Evolutionary conservation across 2,329 filamentous ascomycete genomes (phyloP).

Genomic region (Coniochaeta prunicola): DNA sequence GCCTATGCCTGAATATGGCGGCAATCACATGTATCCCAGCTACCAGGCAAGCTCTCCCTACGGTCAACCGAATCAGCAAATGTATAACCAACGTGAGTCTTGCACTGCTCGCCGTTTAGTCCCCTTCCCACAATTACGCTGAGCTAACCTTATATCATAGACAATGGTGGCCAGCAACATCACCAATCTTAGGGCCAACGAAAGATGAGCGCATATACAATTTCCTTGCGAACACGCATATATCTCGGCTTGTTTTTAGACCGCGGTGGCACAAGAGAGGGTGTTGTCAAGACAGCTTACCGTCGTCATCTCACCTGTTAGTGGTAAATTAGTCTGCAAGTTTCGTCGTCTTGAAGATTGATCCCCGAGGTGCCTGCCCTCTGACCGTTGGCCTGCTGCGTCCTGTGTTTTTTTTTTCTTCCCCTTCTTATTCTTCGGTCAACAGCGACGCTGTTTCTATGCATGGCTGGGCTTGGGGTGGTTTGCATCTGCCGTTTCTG

Average conservation of each 20-base stretch:
- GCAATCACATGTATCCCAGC: slow-evolving; percentile 46
- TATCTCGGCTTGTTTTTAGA: neutral
- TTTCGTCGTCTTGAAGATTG: neutral
- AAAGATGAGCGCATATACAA: neutral
- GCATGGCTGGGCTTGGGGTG: neutral
- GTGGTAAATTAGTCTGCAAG: neutral
- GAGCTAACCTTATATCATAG: slow-evolving; percentile 11
- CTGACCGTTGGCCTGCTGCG: neutral
- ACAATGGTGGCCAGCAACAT: slow-evolving; percentile 18
- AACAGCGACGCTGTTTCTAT: neutral
- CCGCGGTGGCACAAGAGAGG: neutral
- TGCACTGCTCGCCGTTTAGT: neutral
- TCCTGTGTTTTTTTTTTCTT: neutral
- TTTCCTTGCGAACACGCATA: neutral
- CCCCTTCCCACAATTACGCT: slow-evolving; percentile 1
- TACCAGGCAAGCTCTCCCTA: slow-evolving; percentile 55
- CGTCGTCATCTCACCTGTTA: neutral
- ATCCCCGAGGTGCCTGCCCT: neutral
- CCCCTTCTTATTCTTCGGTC: too few species aligned
- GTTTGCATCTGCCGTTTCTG: slow-evolving; percentile 1
- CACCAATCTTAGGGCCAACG: slow-evolving; percentile 5
- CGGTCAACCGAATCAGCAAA: slow-evolving; percentile 46
- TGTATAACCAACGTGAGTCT: slow-evolving; percentile 52
- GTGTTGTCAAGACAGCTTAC: neutral
- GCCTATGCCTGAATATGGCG: slow-evolving; percentile 46